These are phyloP conservation scores for Aureobasidium sp. DNA, from an alignment of 2,329 filamentous ascomycete species.

Conservation along the genomic window DNA sequence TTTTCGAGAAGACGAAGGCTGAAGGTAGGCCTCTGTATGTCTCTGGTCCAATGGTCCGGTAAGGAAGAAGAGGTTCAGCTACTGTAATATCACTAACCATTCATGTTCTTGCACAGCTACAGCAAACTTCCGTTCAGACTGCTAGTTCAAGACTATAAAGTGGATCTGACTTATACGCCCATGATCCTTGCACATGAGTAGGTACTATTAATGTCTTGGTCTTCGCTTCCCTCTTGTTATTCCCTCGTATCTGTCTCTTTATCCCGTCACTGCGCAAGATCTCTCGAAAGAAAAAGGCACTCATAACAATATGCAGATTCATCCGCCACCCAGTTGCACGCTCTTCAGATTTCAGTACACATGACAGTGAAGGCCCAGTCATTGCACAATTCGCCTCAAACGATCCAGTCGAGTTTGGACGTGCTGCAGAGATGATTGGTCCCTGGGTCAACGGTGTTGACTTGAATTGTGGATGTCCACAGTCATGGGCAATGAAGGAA, in stretches of 20 bases:
- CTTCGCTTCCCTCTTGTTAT: neutral
- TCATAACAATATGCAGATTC: conserved; percentile 19
- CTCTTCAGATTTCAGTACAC: conserved; percentile 57
- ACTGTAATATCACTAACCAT: neutral
- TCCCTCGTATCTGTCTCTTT: neutral
- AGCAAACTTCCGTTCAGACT: conserved; percentile 60
- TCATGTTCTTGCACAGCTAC: conserved; percentile 19
- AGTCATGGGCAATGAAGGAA: conserved; percentile 65
- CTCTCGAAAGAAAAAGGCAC: neutral
- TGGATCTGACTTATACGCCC: conserved; percentile 63
- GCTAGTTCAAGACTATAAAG: conserved; percentile 57
- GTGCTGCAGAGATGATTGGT: conserved; percentile 55
- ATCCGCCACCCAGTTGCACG: conserved; percentile 23
- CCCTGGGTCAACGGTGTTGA: conserved; percentile 60
- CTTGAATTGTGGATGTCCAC: conserved; percentile 67
- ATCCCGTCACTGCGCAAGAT: neutral
- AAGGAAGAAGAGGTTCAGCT: neutral
- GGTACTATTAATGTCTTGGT: neutral
- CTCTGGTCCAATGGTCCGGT: conserved; percentile 63
- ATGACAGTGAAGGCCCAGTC: conserved; percentile 48
- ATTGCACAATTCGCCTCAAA: conserved; percentile 64
- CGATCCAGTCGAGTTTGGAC: conserved; percentile 53
- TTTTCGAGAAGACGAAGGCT: conserved; percentile 50
- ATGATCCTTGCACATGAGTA: conserved; percentile 46
- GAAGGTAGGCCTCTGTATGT: conserved; percentile 50